A percentile compares a stretch with the other conserved stretches of the same genome.
Evolutionary conservation across 805 yeast genomes (phyloP).

Genomic region (Debaryomyces tyrocola): DNA sequence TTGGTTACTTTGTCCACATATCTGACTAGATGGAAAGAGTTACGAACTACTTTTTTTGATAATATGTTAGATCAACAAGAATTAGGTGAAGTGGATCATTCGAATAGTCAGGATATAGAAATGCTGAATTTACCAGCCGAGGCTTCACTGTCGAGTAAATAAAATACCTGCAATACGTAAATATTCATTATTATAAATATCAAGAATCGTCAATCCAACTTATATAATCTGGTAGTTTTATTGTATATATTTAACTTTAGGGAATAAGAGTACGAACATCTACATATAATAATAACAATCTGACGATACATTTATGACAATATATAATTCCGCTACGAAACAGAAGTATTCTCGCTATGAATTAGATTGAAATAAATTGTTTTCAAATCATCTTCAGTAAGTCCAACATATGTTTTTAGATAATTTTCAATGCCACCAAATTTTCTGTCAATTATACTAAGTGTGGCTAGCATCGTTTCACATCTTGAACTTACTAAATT

Average conservation of each 20-base stretch:
- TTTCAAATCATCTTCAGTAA: neutral
- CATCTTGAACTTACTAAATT: neutral
- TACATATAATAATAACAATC: too few relatives aligned
- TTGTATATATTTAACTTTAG: too few relatives aligned
- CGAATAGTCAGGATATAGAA: constrained; percentile 13
- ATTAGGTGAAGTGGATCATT: constrained; percentile 33
- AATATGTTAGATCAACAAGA: constrained; percentile 68
- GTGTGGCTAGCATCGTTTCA: neutral
- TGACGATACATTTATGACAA: too few relatives aligned
- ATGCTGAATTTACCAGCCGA: constrained; percentile 14
- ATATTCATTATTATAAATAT: too few relatives aligned
- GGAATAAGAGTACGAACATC: too few relatives aligned
- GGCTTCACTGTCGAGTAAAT: neutral
- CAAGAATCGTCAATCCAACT: too few relatives aligned
- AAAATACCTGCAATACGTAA: neutral
- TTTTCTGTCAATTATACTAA: neutral
- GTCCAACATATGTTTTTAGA: neutral
- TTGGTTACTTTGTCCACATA: constrained; percentile 84
- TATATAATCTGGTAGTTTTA: too few relatives aligned
- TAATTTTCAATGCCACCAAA: neutral
- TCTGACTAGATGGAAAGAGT: constrained; percentile 88
- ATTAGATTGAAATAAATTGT: neutral
- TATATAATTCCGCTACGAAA: too few relatives aligned
- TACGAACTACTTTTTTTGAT: constrained; percentile 86
- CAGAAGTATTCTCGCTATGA: too few relatives aligned